phyloP scores from a whole-genome alignment of 768 basidiomycete genomes.

The Tremella yokohamensis region DNA sequence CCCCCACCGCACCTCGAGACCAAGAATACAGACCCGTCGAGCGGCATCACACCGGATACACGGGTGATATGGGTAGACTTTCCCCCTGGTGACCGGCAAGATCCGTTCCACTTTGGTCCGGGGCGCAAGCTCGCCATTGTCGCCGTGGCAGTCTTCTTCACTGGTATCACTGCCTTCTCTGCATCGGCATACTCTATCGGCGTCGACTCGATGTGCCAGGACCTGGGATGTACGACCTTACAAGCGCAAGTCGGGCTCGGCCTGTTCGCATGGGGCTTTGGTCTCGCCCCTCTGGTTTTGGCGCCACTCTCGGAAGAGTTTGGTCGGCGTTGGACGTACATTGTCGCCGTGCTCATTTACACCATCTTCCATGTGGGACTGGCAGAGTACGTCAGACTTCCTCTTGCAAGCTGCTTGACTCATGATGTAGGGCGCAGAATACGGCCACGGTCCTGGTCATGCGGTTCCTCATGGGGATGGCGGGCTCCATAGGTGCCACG shows the following conservation, averaged over 20 bases:
- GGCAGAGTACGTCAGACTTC: not conserved
- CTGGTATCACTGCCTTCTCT: slow-evolving; percentile 29
- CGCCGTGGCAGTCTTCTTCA: slow-evolving; percentile 38
- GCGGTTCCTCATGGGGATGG: slow-evolving; percentile 48
- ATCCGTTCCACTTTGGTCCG: slow-evolving; percentile 39
- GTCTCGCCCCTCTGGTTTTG: slow-evolving; percentile 43
- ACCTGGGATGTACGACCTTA: slow-evolving; percentile 28
- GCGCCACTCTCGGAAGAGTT: slow-evolving; percentile 46
- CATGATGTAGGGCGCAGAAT: slow-evolving; percentile 42
- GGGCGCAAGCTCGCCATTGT: slow-evolving; percentile 34
- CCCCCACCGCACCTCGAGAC: no score
- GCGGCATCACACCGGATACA: not conserved
- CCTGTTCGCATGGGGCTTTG: slow-evolving; percentile 44
- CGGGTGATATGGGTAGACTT: slow-evolving; percentile 47
- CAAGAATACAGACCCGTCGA: no score
- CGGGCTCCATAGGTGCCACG: slow-evolving; percentile 50
- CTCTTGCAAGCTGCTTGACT: not conserved
- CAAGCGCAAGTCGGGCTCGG: slow-evolving; percentile 39
- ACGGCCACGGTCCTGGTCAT: slow-evolving; percentile 48
- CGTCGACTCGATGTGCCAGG: slow-evolving; percentile 30
- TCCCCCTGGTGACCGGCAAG: slow-evolving; percentile 27
- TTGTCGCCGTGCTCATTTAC: slow-evolving; percentile 30
- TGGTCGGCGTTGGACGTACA: slow-evolving; percentile 46
- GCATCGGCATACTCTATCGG: slow-evolving; percentile 39
- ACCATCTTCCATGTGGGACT: slow-evolving; percentile 1